phyloP scores from a whole-genome alignment of 1,139 yeast genomes.

The Kluyveromyces marxianus region DNA sequence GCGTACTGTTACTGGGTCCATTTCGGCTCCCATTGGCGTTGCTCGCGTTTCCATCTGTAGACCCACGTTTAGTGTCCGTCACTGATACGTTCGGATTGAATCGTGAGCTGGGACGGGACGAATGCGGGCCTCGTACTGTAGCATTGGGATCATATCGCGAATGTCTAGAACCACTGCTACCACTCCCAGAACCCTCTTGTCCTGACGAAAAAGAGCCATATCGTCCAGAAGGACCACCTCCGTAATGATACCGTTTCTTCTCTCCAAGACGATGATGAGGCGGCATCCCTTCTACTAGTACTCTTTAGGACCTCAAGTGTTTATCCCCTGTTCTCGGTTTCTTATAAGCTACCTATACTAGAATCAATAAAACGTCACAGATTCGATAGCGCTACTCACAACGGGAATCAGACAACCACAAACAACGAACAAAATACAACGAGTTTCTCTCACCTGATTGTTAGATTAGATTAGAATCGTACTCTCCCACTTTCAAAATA shows the following conservation, averaged over 20 bases:
- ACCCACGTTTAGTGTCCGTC: not conserved
- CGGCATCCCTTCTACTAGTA: constrained; percentile 2
- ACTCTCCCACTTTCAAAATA: too few species aligned
- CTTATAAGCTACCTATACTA: too few species aligned
- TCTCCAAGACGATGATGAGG: constrained; percentile 22
- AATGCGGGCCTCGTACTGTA: constrained; percentile 7
- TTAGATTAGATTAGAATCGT: too few species aligned
- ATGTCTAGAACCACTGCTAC: constrained; percentile 10
- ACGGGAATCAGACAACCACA: too few species aligned
- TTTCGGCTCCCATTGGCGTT: not conserved
- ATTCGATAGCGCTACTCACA: too few species aligned
- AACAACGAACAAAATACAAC: too few species aligned
- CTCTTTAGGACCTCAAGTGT: too few species aligned
- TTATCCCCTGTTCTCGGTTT: too few species aligned
- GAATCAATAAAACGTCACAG: too few species aligned
- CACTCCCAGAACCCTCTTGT: constrained; percentile 1
- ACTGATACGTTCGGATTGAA: constrained; percentile 15
- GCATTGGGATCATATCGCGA: constrained; percentile 23
- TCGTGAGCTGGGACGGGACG: constrained; percentile 14
- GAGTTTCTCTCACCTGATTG: too few species aligned
- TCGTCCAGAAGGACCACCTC: constrained; percentile 22
- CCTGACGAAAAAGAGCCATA: constrained; percentile 9
- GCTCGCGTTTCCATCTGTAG: not conserved
- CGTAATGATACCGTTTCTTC: constrained; percentile 27
- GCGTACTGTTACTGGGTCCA: too few species aligned